Evolutionary conservation across 148 eudicot genomes (phyloP), one percentile per base, ranked within the genome.

Genomic region (Salicornia ramosissima): DNA sequence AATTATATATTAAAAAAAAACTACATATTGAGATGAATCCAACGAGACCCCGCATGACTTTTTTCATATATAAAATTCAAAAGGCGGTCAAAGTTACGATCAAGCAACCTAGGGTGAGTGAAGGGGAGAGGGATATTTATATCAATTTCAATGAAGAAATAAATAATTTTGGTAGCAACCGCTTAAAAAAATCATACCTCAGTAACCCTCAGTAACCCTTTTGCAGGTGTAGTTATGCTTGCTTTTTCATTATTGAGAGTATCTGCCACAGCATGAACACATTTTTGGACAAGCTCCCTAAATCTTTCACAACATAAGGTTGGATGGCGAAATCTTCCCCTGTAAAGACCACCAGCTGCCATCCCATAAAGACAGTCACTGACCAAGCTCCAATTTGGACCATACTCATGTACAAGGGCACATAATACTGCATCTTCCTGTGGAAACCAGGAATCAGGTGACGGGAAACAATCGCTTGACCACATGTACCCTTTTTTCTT

Each of bases 341-440:
- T 81, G 71, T 86, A 89, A 80, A 50, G 74, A 28, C 99, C 99
- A 45, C 99, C 99, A 72, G 89, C 91, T 30, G 86, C 70, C 88
- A 91, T 89, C 34, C 88, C 93, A 81, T 89, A 85, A 55, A 95
- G 74, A 39, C 80, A 72, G 66, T 95, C 99, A 80, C 97, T 95
- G 45, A 82, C 96, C 76, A 95, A 86, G 80, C 83, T 82, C 99
- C 99, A 95, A 75, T 91, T 83, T 14, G 93, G 81, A 36, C 96
- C 97, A 78, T 89, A 95, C 77, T 95, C 96, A 76, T 95, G 96
- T 28, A 95, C 90, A 78, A 83, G 74, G 72, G 96, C 97, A 85
- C 97, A 95, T 68, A 95, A 72, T 30, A 86, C 72, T 0, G 96
- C 97, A 77, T 95, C 99, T 83, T 95, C 99, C 63, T 80, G 84